Base-by-base conservation (phyloP, 495 filamentous ascomycete genomes). In the Parmelia sp. region DNA sequence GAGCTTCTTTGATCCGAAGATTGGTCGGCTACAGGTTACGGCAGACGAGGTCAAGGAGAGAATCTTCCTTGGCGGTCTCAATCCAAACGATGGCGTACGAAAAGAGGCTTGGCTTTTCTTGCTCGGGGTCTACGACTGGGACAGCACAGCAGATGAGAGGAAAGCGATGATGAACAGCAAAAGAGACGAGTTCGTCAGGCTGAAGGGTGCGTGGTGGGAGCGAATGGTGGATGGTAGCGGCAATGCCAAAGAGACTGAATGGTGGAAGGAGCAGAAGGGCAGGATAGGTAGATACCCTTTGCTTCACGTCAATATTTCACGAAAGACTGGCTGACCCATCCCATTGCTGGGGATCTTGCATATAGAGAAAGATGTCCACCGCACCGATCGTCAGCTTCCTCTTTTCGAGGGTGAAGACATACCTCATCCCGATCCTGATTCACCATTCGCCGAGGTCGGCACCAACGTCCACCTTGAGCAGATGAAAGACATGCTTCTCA, bases 391-490 rank as follows among this genome's bases (percentile, higher is more conserved):
- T 57, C 89, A 84, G 39, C 89, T 97, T 58, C 90, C 91, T 11
- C 87, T 98, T 10, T 98, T 97, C 69, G 88, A 91, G 14, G 94
- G 94, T 56, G 94, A 98, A 76, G 94, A 98, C 69, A 96, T 90
- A 57, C 92, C 94, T n/a, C 95, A 98, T 72, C 94, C 95, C 0
- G 94, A 98, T 69, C 95, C 95, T 0, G 90, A 96, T 68, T 97
- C 95, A 0, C 93, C 94, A 1, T 98, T 97, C 71, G 90, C 91
- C 27, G 86, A 88, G 57, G 82, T 83, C 19, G 94, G 94, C 60
- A 98, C 94, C 33, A 98, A 98, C 68, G 93, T 97, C 39, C 94
- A 98, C 74, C 82, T 98, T 65, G 94, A 98, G 71, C 94, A 98
- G 74, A 87, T 97, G 84, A 98, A 98, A 75, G 94, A 98, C 70